Conservation (phyloP, 768 basidiomycete species). For the Dioszegia crocea region DNA sequence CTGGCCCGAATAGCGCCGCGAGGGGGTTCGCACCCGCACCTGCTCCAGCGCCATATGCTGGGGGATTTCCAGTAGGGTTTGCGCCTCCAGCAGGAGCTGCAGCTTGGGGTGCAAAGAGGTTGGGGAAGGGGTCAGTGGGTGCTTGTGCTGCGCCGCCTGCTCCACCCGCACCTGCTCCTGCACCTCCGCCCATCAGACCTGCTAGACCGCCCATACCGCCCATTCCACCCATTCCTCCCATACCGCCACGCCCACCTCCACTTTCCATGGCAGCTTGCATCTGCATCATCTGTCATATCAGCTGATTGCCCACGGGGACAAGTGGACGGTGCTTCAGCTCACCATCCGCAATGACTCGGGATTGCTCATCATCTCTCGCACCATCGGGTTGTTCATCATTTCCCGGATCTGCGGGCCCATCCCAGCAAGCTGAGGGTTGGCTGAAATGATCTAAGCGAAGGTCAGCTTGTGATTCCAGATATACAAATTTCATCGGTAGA, state of each 20-base stretch:
- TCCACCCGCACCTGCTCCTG: conserved; percentile 11
- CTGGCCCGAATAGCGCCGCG: conserved; percentile 11
- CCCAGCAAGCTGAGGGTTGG: conserved; percentile 67
- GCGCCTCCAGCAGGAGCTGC: conserved; percentile 6
- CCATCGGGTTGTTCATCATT: conserved; percentile 63
- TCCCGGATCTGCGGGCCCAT: conserved; percentile 79
- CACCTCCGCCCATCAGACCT: conserved; percentile 12
- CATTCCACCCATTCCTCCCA: conserved; percentile 21
- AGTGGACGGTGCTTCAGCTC: conserved; percentile 9
- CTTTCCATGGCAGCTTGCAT: conserved; percentile 40
- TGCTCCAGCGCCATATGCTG: conserved; percentile 5
- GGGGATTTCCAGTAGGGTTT: not conserved
- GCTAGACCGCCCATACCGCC: conserved; percentile 17
- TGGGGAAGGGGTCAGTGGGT: conserved; percentile 35
- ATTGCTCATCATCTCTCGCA: conserved; percentile 63
- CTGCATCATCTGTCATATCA: conserved; percentile 41
- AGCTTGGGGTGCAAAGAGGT: conserved; percentile 36
- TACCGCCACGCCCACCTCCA: conserved; percentile 24
- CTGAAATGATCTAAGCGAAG: conserved; percentile 59
- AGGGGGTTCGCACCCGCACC: conserved; percentile 4
- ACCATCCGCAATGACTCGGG: conserved; percentile 41
- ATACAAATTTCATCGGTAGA: not conserved
- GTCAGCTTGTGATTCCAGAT: not conserved
- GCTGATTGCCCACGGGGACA: conserved; percentile 1
- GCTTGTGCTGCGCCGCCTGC: conserved; percentile 10